Conservation (phyloP, 2,329 filamentous ascomycete species). For the Colletotrichum sp. region DNA sequence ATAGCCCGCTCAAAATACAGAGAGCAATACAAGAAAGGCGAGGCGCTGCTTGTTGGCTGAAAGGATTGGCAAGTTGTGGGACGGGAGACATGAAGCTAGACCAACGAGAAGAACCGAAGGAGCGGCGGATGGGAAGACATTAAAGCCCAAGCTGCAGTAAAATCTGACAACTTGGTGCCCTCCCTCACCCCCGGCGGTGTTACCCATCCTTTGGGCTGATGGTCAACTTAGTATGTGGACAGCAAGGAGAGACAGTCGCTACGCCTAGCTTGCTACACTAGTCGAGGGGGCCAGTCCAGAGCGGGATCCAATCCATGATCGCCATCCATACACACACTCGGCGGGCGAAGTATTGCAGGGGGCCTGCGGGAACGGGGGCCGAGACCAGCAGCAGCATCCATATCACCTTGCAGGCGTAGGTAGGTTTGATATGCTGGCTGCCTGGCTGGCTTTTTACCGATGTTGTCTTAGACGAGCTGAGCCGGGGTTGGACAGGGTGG, state of each 20-base stretch:
- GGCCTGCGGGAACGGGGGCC: background rate
- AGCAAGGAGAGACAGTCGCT: background rate
- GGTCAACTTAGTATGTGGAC: background rate
- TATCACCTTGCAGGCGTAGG: background rate
- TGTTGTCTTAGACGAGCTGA: background rate
- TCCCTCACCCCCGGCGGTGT: background rate
- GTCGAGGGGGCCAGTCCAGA: background rate
- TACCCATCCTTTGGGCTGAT: slow-evolving; percentile 11
- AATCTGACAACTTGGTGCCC: background rate
- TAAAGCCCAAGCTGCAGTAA: background rate
- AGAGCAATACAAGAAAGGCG: background rate
- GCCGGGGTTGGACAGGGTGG: background rate
- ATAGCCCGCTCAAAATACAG: background rate
- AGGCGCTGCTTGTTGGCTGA: background rate
- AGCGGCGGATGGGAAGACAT: background rate
- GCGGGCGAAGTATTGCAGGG: background rate
- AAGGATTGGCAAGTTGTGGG: background rate
- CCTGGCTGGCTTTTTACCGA: background rate
- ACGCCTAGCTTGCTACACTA: slow-evolving; percentile 1
- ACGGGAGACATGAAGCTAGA: background rate
- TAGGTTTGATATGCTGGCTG: background rate
- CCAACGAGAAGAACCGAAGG: background rate
- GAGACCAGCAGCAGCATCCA: background rate
- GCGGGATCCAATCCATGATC: slow-evolving; percentile 1
- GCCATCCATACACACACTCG: background rate